Percentiles rank a stretch among this genome's conserved stretches.
phyloP scores from a whole-genome alignment of 2,329 filamentous ascomycete species.

The Ophiostoma ips region DNA sequence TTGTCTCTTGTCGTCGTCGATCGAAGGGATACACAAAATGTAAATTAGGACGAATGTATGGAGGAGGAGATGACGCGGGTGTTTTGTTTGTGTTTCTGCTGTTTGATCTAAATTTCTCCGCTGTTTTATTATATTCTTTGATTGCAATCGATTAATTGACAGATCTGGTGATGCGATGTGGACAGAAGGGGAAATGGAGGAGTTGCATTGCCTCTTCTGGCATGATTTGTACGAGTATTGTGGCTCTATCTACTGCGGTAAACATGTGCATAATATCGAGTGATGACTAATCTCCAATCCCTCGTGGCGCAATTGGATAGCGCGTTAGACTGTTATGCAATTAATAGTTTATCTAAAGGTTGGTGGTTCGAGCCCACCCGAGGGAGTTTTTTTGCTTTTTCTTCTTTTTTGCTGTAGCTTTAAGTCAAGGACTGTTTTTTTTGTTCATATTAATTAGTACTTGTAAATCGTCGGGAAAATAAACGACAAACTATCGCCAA shows the following conservation, averaged over 20 bases:
- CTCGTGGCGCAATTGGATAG: constrained; percentile 2
- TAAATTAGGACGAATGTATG: background rate
- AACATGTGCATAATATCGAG: too few species aligned
- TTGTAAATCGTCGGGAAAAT: too few species aligned
- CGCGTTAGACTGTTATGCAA: constrained; percentile 1
- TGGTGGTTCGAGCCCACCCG: constrained; percentile 2
- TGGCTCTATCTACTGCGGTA: too few species aligned
- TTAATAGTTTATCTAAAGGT: constrained; percentile 1
- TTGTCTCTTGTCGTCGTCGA: background rate
- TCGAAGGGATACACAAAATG: constrained; percentile 2
- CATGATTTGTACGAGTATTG: too few species aligned
- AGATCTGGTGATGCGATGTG: too few species aligned
- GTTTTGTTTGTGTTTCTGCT: background rate
- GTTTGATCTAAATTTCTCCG: background rate
- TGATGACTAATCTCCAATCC: background rate
- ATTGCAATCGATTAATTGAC: too few species aligned
- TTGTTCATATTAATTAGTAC: too few species aligned
- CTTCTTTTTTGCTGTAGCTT: background rate
- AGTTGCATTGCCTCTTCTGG: too few species aligned
- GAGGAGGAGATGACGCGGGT: background rate
- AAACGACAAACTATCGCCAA: too few species aligned
- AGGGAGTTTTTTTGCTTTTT: background rate
- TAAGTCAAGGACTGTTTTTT: too few species aligned
- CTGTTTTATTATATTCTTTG: too few species aligned
- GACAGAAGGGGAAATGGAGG: too few species aligned